A percentile compares a stretch with the other conserved stretches of the same genome.
Evolutionary conservation across 768 basidiomycete species (phyloP).

Genomic region (Ramaria sp.): DNA sequence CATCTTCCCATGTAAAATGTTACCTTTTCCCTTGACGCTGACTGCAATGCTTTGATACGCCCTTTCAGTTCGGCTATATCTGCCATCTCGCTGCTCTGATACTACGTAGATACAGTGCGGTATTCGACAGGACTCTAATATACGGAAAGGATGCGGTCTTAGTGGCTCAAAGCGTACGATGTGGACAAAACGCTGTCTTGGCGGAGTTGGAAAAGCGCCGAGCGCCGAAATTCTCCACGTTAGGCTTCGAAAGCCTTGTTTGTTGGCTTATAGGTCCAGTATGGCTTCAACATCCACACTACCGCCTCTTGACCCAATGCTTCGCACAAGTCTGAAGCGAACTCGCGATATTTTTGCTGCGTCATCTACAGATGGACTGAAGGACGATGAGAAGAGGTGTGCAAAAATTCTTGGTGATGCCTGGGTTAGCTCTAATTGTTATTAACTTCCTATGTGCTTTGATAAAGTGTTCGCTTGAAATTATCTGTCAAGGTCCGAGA

Average conservation of each 20-base stretch:
- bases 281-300: constrained; percentile 23
- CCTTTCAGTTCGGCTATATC: constrained; percentile 57
- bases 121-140: background rate
- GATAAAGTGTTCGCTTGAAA: constrained; percentile 53
- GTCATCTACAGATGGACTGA: constrained; percentile 45
- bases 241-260: too few relatives aligned
- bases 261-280: too few relatives aligned
- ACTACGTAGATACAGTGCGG: constrained; percentile 1
- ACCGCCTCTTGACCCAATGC: constrained; percentile 56
- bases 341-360: constrained; percentile 63
- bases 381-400: constrained; percentile 67
- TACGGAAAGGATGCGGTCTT: background rate
- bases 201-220: background rate
- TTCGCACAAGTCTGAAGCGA: constrained; percentile 55
- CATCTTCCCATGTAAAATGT: constrained; percentile 15
- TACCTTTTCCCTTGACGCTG: constrained; percentile 46
- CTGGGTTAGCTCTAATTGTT: background rate
- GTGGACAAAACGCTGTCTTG: background rate
- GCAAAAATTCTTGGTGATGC: constrained; percentile 7
- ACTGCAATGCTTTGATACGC: constrained; percentile 72
- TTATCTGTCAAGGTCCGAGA: constrained; percentile 79
- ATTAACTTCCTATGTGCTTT: background rate
- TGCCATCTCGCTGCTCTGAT: constrained; percentile 11
- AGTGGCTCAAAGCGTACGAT: background rate
- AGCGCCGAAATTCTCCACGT: background rate